Percentiles rank a stretch among this genome's conserved stretches.
phyloP scores from a whole-genome alignment of 2,329 filamentous ascomycete species.

The Botrytis cinerea region DNA sequence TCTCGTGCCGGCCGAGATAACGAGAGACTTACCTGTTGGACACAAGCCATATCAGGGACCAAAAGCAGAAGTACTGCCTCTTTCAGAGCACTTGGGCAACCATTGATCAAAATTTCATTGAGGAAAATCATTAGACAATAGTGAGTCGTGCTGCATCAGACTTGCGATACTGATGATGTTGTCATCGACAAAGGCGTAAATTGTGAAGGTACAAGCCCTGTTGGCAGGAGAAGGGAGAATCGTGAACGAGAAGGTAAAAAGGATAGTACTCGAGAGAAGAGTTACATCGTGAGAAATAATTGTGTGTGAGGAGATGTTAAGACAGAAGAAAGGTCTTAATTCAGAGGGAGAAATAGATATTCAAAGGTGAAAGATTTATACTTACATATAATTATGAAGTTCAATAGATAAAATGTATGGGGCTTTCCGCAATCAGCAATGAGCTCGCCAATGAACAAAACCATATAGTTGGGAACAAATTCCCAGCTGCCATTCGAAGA shows the following conservation, averaged over 20 bases:
- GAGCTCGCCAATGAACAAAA: not conserved
- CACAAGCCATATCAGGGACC: not conserved
- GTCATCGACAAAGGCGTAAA: slow-evolving; percentile 3
- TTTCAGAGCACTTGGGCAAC: not conserved
- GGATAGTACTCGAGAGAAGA: not conserved
- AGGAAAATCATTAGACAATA: not conserved
- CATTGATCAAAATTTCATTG: not conserved
- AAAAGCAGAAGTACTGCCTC: not conserved
- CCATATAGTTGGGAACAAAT: not conserved
- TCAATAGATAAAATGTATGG: not conserved
- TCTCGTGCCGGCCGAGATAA: not conserved
- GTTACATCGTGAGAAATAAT: not conserved
- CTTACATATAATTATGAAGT: not conserved
- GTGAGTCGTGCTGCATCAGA: not conserved
- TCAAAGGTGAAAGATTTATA: not conserved
- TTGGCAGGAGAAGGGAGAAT: slow-evolving; percentile 1
- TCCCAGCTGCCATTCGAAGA: not conserved
- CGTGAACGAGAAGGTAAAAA: not conserved
- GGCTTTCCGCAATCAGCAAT: not conserved
- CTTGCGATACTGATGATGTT: not conserved
- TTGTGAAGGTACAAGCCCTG: slow-evolving; percentile 1
- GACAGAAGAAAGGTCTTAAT: not conserved
- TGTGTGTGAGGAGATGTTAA: no score
- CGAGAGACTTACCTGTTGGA: not conserved
- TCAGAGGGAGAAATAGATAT: no score